Evolutionary conservation across 202 grass and related monocot species (phyloP), one percentile per base, ranked within the genome.

Genomic region (Hordeum pubiflorum): DNA sequence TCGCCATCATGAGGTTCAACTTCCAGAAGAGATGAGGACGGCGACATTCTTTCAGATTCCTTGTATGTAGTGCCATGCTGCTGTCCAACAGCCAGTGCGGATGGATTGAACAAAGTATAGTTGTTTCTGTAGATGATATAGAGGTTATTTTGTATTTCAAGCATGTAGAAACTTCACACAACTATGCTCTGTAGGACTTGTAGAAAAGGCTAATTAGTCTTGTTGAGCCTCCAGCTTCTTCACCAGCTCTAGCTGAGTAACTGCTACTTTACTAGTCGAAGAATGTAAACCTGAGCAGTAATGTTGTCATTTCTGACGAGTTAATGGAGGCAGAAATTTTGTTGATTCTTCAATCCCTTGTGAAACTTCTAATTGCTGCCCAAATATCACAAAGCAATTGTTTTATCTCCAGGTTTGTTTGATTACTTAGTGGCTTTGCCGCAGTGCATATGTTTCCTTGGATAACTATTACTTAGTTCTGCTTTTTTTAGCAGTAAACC

Each of bases 1-100:
- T 90, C 9, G 85, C 87, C 9, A 96, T 96, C 75, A 89, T 90
- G 85, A 90, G 82, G 60, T 88, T 96, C 59, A 96, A 96, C 73
- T 96, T 92, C 83, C 93, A 96, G 72, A 96, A 63, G 66, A 88
- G 93, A 92, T 96, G 63, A 90, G 48, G 15, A 31, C 48, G 32
- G 61, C 20, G 4, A 2, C 65, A 41, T 52, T 85, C 31, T 66
- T 87, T 83, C 39, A 55, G 31, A 43, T 75, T 86, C 22, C 4
- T 75, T 70, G 58, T 69, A 63, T 62, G 50, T 56, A 63, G 61
- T 68, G 52, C 14, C n/a, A 37, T 50, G 12, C 18, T 87, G 14
- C 9, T 32, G 50, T 43, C 55, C 40, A 68, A 24, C 60, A 69
- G 58, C 76, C 52, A 26, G 6, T 69, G 81, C 39, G 3, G 57